Base-by-base conservation (phyloP, 306 rosid species). In the Casuarina equisetifolia region DNA sequence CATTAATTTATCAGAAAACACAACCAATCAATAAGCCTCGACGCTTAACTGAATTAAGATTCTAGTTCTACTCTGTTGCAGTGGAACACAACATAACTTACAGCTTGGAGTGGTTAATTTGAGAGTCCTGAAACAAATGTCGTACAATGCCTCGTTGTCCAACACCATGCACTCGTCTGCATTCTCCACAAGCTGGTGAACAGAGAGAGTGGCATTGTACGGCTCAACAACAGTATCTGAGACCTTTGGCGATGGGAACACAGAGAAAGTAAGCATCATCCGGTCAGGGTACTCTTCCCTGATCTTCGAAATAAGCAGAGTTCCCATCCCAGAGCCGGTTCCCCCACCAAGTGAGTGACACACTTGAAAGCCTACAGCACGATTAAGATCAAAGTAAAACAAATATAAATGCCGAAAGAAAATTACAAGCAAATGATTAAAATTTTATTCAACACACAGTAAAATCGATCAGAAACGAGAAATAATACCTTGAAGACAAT, bases 121-220 rank as follows among this genome's bases (percentile, higher is more conserved):
- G 32, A 66, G 71, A 66, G 71, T 66, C 71, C 71, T 66, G 71
- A 66, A 66, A 66, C 71, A 66, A 66, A 66, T 66, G 42, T 66
- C 71, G 46, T 66, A 66, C 49, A 66, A 66, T 32, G 71, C 71
- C 71, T 66, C 71, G n/a, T 66, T 66, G 46, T 66, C 71, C 50
- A 66, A 66, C 50, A 66, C 71, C 71, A 66, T 66, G 71, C 71
- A 66, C 71, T 66, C 50, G 40, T 66, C 71, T 40, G 71, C 71
- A 40, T 66, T 66, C 71, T 66, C 71, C 40, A 66, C 71, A 66
- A 66, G 71, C 8, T 66, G 71, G 48, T 66, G 71, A 66, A 66
- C 71, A 42, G 71, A 66, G n/a, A 66, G 71, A 10, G 71, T 66
- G 50, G 71, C 71, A 17, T 66, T 66, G 71, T 66, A 66, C 1